Percentiles rank a stretch among this genome's conserved stretches.
These are phyloP conservation scores for Soucietia sequanensis DNA, from an alignment of 805 yeast species.

Conservation along the genomic window DNA sequence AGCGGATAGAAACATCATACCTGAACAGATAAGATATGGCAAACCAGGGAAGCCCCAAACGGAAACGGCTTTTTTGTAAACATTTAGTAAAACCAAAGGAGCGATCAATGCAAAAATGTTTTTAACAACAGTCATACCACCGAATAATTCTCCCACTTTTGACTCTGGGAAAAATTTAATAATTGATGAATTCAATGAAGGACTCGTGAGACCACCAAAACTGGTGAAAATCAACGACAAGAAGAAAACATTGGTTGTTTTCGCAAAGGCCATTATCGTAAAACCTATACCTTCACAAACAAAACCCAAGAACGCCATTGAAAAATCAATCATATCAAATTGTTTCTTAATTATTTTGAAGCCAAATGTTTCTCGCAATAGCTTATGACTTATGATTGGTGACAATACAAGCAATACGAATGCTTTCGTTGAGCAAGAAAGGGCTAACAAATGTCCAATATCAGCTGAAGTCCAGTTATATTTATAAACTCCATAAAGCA, in stretches of 20 bases:
- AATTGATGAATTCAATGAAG: slow-evolving; percentile 57
- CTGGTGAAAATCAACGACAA: slow-evolving; percentile 38
- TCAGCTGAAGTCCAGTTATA: slow-evolving; percentile 55
- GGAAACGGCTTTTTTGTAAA: slow-evolving; percentile 41
- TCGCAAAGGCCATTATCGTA: slow-evolving; percentile 30
- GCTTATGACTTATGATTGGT: slow-evolving; percentile 44
- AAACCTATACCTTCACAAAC: slow-evolving; percentile 39
- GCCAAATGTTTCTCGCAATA: slow-evolving; percentile 27
- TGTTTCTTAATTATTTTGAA: slow-evolving; percentile 35
- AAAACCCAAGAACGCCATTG: slow-evolving; percentile 36
- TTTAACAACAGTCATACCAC: slow-evolving; percentile 62
- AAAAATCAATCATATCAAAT: slow-evolving; percentile 54
- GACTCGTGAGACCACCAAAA: slow-evolving; percentile 51
- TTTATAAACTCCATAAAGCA: slow-evolving; percentile 52
- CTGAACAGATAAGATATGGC: slow-evolving; percentile 21
- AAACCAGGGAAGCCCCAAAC: slow-evolving; percentile 27
- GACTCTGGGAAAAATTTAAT: slow-evolving; percentile 60
- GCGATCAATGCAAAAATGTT: slow-evolving; percentile 46
- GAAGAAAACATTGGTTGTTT: slow-evolving; percentile 26
- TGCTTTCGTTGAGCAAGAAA: slow-evolving; percentile 50
- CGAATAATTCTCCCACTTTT: slow-evolving; percentile 69
- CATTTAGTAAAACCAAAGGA: slow-evolving; percentile 47
- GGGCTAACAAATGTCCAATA: slow-evolving; percentile 56
- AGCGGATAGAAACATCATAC: slow-evolving; percentile 9
- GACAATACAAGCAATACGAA: slow-evolving; percentile 47